Conservation (phyloP, 2,329 filamentous ascomycete species). For the Ophiostoma populinum region DNA sequence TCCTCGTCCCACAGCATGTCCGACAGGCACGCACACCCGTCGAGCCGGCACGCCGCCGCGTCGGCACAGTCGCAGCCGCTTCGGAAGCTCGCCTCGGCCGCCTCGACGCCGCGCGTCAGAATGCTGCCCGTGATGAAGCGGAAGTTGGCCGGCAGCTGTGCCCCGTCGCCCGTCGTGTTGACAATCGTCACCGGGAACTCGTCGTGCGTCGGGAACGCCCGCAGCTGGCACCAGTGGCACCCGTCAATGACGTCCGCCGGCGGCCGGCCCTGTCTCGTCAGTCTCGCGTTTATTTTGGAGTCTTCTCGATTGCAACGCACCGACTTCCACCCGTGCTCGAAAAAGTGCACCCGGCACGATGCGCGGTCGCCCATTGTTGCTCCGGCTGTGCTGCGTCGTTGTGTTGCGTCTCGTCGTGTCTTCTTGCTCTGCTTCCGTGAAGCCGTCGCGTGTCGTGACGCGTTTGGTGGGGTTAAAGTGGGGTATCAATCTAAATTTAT, state of each 20-base stretch:
- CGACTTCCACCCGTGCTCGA: slow-evolving; percentile 10
- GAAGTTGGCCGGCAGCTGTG: slow-evolving; percentile 43
- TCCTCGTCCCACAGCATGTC: slow-evolving; percentile 39
- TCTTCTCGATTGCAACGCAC: slow-evolving; percentile 1
- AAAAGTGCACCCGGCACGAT: slow-evolving; percentile 9
- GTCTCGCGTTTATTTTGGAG: background rate
- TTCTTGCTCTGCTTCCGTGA: background rate
- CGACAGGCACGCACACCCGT: slow-evolving; percentile 47
- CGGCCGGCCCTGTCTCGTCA: slow-evolving; percentile 7
- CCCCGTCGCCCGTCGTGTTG: slow-evolving; percentile 40
- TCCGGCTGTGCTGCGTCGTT: background rate
- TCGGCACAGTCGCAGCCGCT: slow-evolving; percentile 51
- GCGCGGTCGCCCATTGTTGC: slow-evolving; percentile 6
- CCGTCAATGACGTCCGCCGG: slow-evolving; percentile 13
- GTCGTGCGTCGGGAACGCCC: slow-evolving; percentile 31
- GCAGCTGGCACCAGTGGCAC: slow-evolving; percentile 48
- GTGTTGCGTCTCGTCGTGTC: background rate
- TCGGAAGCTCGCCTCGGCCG: slow-evolving; percentile 43
- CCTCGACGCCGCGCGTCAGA: slow-evolving; percentile 40
- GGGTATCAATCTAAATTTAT: too few relatives aligned
- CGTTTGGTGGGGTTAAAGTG: too few relatives aligned
- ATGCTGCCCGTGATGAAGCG: slow-evolving; percentile 48
- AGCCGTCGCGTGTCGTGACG: too few relatives aligned
- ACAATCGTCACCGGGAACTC: slow-evolving; percentile 41
- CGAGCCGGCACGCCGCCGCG: slow-evolving; percentile 48